phyloP scores from a whole-genome alignment of 2,329 filamentous ascomycete genomes.

The Leptographium lundbergii region DNA sequence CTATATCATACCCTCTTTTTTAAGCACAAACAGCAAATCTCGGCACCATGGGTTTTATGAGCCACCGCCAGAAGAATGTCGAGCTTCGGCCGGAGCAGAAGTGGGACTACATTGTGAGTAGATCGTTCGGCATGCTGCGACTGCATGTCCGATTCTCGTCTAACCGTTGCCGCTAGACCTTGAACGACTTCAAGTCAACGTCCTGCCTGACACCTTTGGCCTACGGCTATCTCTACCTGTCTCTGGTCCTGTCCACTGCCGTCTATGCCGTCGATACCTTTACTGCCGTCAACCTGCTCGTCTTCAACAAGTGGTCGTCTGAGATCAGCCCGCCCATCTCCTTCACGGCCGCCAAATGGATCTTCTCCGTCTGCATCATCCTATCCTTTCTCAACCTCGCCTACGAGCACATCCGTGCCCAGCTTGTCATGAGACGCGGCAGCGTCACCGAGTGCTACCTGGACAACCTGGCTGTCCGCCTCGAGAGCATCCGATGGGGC shows the following conservation, averaged over 20 bases:
- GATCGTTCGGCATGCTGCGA: not conserved
- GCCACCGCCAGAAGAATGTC: conserved; percentile 46
- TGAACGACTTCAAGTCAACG: conserved; percentile 68
- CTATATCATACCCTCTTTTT: not conserved
- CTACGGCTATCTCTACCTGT: conserved; percentile 75
- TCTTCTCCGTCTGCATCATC: conserved; percentile 87
- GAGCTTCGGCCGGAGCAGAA: conserved; percentile 71
- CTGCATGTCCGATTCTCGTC: not conserved
- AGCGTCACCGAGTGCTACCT: conserved; percentile 88
- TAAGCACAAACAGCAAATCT: not conserved
- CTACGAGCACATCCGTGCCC: conserved; percentile 69
- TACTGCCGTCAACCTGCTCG: conserved; percentile 81
- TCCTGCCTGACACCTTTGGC: conserved; percentile 68
- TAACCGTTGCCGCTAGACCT: conserved; percentile 21
- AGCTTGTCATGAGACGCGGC: conserved; percentile 68
- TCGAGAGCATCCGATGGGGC: conserved; percentile 70
- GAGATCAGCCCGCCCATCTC: conserved; percentile 70
- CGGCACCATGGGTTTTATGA: conserved; percentile 49
- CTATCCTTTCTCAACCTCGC: conserved; percentile 72
- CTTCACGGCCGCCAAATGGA: conserved; percentile 77
- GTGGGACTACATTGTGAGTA: conserved; percentile 81
- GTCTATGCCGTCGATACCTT: conserved; percentile 89
- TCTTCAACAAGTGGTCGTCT: conserved; percentile 80
- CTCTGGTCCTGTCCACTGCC: conserved; percentile 63
- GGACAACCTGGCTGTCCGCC: conserved; percentile 70